Evolutionary conservation across 345 rosid species (phyloP).

Genomic region (Eutrema heterophyllum): DNA sequence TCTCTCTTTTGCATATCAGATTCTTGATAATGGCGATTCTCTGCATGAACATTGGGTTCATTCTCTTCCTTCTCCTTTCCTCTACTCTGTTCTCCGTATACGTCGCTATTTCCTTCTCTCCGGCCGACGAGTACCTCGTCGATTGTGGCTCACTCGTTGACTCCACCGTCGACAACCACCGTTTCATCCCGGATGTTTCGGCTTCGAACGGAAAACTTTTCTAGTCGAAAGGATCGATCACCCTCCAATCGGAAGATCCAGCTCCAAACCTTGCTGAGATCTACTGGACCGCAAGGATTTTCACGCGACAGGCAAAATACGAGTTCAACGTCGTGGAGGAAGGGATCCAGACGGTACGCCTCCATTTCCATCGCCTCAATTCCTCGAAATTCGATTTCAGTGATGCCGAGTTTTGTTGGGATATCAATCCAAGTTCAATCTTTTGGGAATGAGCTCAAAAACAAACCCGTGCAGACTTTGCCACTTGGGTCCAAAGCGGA

Average conservation of each 20-base stretch:
- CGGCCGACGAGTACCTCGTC: conserved; percentile 51
- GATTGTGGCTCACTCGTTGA: conserved; percentile 59
- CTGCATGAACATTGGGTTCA: background rate
- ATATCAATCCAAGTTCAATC: too few species aligned
- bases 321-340: conserved; percentile 48
- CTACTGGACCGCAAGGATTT: conserved; percentile 61
- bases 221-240: conserved; percentile 32
- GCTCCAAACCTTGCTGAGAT: conserved; percentile 34
- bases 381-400: conserved; percentile 37
- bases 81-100: conserved; percentile 16
- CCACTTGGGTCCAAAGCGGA: too few species aligned
- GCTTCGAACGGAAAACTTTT: conserved; percentile 25
- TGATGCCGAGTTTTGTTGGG: conserved; percentile 43
- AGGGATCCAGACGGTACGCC: conserved; percentile 67
- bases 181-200: conserved; percentile 45
- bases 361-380: conserved; percentile 51
- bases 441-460: too few species aligned
- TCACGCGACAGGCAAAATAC: conserved; percentile 54
- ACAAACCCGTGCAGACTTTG: too few species aligned
- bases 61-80: conserved; percentile 16
- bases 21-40: conserved; percentile 24
- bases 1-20: background rate
- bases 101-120: conserved; percentile 33
- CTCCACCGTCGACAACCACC: conserved; percentile 51
- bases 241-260: conserved; percentile 28